A percentile compares a stretch with the other conserved stretches of the same genome.
phyloP scores from a whole-genome alignment of 257 asterid species.

The Ajuga chamaepitys region DNA sequence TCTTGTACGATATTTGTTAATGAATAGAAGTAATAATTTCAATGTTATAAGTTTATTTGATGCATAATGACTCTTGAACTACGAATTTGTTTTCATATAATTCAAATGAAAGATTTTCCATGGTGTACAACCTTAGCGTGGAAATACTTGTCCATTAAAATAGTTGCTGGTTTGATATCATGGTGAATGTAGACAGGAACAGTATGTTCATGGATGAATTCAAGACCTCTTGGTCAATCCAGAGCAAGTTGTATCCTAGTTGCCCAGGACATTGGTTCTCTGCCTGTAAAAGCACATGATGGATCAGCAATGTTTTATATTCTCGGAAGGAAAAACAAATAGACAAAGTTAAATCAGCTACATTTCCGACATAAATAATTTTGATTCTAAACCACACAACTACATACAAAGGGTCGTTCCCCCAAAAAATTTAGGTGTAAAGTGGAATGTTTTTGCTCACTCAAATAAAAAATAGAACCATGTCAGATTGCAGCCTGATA shows the following conservation, averaged over 20 bases:
- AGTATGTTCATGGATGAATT: conserved; percentile 96
- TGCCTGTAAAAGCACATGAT: conserved; percentile 36
- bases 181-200: conserved; percentile 95
- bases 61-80: neutral
- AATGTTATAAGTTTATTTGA: too few species aligned
- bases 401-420: too few species aligned
- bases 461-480: too few species aligned
- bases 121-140: conserved; percentile 66
- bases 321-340: too few species aligned
- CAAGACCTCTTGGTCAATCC: conserved; percentile 97
- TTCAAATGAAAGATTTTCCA: conserved; percentile 14
- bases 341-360: too few species aligned
- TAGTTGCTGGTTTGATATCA: conserved; percentile 91
- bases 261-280: conserved; percentile 85
- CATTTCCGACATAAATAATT: too few species aligned
- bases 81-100: conserved; percentile 11
- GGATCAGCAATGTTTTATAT: neutral
- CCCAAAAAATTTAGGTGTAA: too few species aligned
- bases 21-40: too few species aligned
- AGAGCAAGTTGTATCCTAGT: conserved; percentile 87
- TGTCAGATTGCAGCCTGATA: too few species aligned
- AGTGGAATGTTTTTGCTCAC: too few species aligned
- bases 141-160: conserved; percentile 76
- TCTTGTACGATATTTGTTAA: too few species aligned
- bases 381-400: too few species aligned